phyloP scores from a whole-genome alignment of 164 flowering plant genomes.

The Dillenia turbinata region DNA sequence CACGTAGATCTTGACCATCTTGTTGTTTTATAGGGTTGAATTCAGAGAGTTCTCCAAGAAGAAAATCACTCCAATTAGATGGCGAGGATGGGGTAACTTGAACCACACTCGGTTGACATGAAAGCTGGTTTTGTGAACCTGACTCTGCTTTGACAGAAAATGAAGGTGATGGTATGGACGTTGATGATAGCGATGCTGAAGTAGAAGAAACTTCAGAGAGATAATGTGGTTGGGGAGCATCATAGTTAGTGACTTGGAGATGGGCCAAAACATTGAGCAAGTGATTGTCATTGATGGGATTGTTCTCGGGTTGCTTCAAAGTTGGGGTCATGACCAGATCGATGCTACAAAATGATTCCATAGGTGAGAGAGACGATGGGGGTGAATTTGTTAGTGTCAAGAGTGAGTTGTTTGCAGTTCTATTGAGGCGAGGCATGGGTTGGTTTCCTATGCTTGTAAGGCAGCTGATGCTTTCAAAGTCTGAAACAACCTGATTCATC shows the following conservation, averaged over 20 bases:
- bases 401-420: conserved; percentile 45
- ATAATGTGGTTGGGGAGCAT: too few relatives aligned
- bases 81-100: conserved; percentile 32
- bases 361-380: too few relatives aligned
- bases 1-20: not conserved
- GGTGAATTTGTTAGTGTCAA: not conserved
- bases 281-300: too few relatives aligned
- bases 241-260: too few relatives aligned
- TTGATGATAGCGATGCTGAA: not conserved
- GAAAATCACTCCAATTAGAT: conserved; percentile 48
- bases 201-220: conserved; percentile 6
- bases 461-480: conserved; percentile 67
- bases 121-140: too few relatives aligned
- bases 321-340: too few relatives aligned
- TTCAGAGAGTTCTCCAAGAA: conserved; percentile 25
- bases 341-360: too few relatives aligned
- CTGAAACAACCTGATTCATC: conserved; percentile 69
- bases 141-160: too few relatives aligned
- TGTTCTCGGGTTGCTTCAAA: too few relatives aligned
- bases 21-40: conserved; percentile 5
- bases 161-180: conserved; percentile 21
- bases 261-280: too few relatives aligned
- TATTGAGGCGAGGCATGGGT: conserved; percentile 35
- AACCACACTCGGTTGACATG: conserved; percentile 12
- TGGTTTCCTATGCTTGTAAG: conserved; percentile 29